Evolutionary conservation across 495 filamentous ascomycete genomes (phyloP), one percentile per base, ranked within the genome.

Genomic region (Podospora conica): DNA sequence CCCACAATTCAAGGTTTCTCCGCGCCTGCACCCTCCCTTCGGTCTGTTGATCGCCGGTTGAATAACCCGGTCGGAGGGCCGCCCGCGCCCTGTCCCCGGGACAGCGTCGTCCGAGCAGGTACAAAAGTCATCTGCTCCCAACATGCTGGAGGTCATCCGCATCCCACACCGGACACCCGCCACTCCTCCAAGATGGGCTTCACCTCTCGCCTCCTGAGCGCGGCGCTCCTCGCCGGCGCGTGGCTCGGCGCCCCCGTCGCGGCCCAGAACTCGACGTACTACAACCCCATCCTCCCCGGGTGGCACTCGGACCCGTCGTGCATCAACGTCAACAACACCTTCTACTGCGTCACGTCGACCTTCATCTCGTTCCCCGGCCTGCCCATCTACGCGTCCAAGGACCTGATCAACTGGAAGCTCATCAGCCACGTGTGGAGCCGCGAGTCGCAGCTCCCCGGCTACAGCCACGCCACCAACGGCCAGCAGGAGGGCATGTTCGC

Each of bases 291-390:
- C 11, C 65, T 78, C 0, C 68, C 76, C 7, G 76, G 76, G 1
- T 78, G 74, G 74, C 75, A 78, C 62, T 73, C 72, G 8, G 75
- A 78, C 29, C 75, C 75, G 9, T 73, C 70, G 3, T 78, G 75
- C 63, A 68, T 66, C 12, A 68, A 72, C 8, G 70, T 73, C 22
- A 59, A 71, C 60, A 72, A 68, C 28, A 77, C 68, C 28, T 78
- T 76, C 67, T 78, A 72, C 71, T 75, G 73, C 68, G 73, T 68
- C 25, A 74, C 73, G 0, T 78, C 76, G 15, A 77, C 73, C 20
- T 78, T 78, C 61, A 74, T 77, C 24, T 66, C 72, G 2, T 78
- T 78, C 66, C 76, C 76, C 2, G 76, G 74, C 0, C 40, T 77
- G 3, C 75, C 76, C 20, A 68, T 78, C 56, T 75, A 78, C 67